Base-by-base conservation (phyloP, 176 grass and related monocot species). In the Luzula sylvatica region DNA sequence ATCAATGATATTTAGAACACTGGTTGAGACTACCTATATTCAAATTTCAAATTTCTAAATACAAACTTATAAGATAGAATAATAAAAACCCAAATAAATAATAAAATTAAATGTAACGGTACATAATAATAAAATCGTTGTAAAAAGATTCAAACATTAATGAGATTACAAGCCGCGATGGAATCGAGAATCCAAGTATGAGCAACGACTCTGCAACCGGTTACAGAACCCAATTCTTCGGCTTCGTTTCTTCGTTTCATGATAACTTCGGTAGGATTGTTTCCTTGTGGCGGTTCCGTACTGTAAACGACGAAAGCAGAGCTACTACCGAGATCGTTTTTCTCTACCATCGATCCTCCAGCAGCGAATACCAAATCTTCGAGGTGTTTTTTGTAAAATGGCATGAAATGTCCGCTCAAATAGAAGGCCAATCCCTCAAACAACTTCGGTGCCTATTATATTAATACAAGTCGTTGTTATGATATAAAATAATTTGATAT, bases 131-230 rank as follows among this genome's bases (percentile, higher is more conserved):
- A n/a, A n/a, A n/a, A n/a, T n/a, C n/a, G n/a, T n/a, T n/a, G n/a
- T n/a, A n/a, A n/a, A n/a, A n/a, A n/a, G n/a, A n/a, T n/a, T n/a
- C n/a, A n/a, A n/a, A n/a, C n/a, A n/a, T n/a, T n/a, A n/a, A n/a
- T n/a, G n/a, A 74, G 48, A 32, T 61, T 83, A 68, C 85, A 90
- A n/a, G 74, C 68, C 44, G 92, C 92, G 56, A 96, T 90, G 19
- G 68, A 76, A 59, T 98, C 92, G 43, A 98, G 57, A 80, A 98
- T 20, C 78, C 92, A 98, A 43, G 92, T 90, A 55, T 98, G 92
- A 56, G 92, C 53, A 56, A 98, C 46, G 51, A 61, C 74, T 20
- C 57, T 80, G 54, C 71, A 90, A 29, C 59, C 71, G 23, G 65
- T 52, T 3, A 55, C 46, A 15, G 55, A 26, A 29, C 77, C 92